phyloP scores from a whole-genome alignment of 1,139 yeast species.

The Candida freyschussii region DNA sequence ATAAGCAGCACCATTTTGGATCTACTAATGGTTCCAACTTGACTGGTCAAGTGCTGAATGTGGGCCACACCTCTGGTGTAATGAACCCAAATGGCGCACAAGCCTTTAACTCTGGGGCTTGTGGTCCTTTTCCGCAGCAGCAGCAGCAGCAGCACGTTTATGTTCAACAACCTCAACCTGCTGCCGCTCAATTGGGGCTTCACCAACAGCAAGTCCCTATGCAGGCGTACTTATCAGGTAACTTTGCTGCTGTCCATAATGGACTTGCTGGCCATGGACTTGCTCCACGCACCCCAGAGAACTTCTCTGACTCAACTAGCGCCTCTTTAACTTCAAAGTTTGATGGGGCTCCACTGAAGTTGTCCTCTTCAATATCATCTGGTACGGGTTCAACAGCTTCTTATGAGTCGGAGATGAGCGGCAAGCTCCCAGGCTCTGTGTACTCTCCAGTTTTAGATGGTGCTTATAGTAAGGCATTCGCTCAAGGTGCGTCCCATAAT shows the following conservation, averaged over 20 bases:
- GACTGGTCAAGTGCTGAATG: conserved; percentile 1
- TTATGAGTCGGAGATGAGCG: conserved; percentile 11
- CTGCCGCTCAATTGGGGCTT: conserved; percentile 2
- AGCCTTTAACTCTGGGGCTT: conserved; percentile 1
- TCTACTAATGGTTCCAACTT: conserved; percentile 3
- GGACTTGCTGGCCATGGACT: no score
- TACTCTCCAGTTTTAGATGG: conserved; percentile 2
- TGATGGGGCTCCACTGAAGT: conserved; percentile 13
- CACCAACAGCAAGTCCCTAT: background rate
- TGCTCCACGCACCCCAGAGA: conserved; percentile 20
- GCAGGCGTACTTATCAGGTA: conserved; percentile 3
- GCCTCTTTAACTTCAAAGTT: conserved; percentile 4
- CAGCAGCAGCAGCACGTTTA: conserved; percentile 4
- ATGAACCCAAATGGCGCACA: background rate
- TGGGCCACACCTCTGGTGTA: background rate
- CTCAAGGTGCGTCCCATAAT: conserved; percentile 1
- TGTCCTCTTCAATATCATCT: conserved; percentile 24
- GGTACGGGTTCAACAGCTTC: conserved; percentile 20
- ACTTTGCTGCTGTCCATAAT: conserved; percentile 8
- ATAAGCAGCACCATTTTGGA: conserved; percentile 3
- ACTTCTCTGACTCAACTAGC: conserved; percentile 13
- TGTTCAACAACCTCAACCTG: conserved; percentile 9
- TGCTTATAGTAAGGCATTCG: background rate
- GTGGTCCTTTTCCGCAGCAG: conserved; percentile 2
- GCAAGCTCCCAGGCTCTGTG: conserved; percentile 2